Conservation (phyloP, 176 grass and related monocot species). For the Elaeis guineensis region DNA sequence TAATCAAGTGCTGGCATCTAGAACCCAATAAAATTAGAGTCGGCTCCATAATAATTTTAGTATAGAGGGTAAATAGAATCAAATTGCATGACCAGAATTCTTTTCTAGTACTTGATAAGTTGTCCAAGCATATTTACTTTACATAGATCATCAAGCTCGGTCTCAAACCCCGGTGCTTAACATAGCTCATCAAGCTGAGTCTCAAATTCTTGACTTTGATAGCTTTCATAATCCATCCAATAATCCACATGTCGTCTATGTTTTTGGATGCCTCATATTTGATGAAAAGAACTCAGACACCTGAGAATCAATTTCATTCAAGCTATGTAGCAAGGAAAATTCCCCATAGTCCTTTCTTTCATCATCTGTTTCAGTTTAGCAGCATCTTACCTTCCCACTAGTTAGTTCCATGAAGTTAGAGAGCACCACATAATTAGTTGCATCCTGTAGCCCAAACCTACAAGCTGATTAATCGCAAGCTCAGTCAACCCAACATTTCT, state of each 20-base stretch:
- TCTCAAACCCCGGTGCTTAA: neutral
- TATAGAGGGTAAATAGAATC: too few species aligned
- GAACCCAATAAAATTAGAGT: too few species aligned
- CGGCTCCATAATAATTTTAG: too few species aligned
- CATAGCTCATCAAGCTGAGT: too few species aligned
- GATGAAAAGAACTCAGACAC: conserved; percentile 13
- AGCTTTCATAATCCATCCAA: conserved; percentile 1
- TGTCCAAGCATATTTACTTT: neutral
- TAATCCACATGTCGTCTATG: neutral
- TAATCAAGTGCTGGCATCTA: too few species aligned
- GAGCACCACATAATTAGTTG: conserved; percentile 12
- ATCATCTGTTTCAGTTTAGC: neutral
- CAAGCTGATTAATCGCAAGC: conserved; percentile 1
- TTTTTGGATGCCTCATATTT: conserved; percentile 1
- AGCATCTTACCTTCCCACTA: conserved; percentile 1
- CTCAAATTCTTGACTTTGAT: neutral
- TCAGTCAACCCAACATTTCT: neutral
- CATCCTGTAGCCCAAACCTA: neutral
- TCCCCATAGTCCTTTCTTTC: conserved; percentile 2
- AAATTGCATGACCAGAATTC: too few species aligned
- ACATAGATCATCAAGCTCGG: neutral
- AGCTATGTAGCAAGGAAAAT: conserved; percentile 4
- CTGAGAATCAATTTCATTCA: neutral
- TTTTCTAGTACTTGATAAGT: too few species aligned
- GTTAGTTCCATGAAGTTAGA: conserved; percentile 7